Evolutionary conservation across 2,329 filamentous ascomycete species (phyloP).

Genomic region (Colletotrichum brevisporum): DNA sequence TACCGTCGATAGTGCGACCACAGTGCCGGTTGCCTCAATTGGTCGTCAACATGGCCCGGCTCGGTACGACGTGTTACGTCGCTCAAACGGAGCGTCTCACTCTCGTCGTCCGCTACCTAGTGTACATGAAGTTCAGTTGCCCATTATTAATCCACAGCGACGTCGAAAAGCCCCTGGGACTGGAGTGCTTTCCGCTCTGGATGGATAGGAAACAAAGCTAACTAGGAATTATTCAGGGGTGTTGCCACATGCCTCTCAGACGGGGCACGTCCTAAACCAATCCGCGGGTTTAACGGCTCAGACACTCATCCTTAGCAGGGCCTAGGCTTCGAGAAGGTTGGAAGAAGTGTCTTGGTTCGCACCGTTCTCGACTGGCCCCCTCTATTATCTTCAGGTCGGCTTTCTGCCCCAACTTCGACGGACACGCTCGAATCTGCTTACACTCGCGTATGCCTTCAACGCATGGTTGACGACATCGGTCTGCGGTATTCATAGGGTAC

Average conservation of each 20-base stretch:
- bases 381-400: too few relatives aligned
- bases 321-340: slow-evolving; percentile 37
- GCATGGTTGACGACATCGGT: too few relatives aligned
- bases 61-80: neutral
- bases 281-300: slow-evolving; percentile 33
- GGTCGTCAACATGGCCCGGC: neutral
- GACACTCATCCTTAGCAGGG: slow-evolving; percentile 23
- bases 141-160: neutral
- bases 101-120: neutral
- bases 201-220: slow-evolving; percentile 10
- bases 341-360: slow-evolving; percentile 29
- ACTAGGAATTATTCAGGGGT: slow-evolving; percentile 10
- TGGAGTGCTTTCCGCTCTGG: neutral
- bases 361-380: slow-evolving; percentile 8
- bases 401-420: too few relatives aligned
- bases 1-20: slow-evolving; percentile 5
- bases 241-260: slow-evolving; percentile 25
- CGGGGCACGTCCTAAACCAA: slow-evolving; percentile 22
- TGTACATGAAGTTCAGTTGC: neutral
- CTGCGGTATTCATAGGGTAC: too few relatives aligned
- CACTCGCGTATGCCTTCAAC: too few relatives aligned
- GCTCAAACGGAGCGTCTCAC: neutral
- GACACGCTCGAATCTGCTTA: too few relatives aligned
- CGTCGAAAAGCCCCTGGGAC: neutral
- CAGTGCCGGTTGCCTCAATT: slow-evolving; percentile 11